phyloP scores from a whole-genome alignment of 805 yeast species.

The Starmerella vitae region DNA sequence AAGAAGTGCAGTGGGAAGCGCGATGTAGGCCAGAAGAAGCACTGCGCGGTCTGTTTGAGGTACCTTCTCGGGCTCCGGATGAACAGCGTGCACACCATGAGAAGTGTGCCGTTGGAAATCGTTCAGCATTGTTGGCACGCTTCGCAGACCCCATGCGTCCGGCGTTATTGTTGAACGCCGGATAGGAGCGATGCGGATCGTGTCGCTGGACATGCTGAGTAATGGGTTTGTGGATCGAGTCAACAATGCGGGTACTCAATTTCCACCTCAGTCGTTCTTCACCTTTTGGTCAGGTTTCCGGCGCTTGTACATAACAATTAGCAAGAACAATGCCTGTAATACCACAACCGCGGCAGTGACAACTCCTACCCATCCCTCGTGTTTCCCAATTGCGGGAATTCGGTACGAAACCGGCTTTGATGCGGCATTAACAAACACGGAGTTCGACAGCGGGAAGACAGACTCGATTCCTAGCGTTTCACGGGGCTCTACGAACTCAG shows the following conservation, averaged over 20 bases:
- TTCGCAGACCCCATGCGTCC: constrained; percentile 28
- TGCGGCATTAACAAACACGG: constrained; percentile 29
- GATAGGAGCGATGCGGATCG: constrained; percentile 23
- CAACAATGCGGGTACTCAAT: no score
- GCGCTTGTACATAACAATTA: constrained; percentile 10
- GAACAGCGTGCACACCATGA: constrained; percentile 13
- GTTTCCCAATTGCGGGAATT: constrained; percentile 34
- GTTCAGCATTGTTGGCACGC: constrained; percentile 27
- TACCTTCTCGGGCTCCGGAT: constrained; percentile 1
- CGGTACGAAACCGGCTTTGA: constrained; percentile 15
- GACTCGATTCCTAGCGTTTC: constrained; percentile 33
- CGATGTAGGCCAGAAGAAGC: constrained; percentile 7
- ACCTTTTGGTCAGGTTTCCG: no score
- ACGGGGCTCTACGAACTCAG: constrained; percentile 8
- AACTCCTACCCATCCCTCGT: constrained; percentile 27
- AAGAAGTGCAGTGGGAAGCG: constrained; percentile 11
- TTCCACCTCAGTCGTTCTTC: no score
- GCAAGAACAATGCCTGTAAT: constrained; percentile 27
- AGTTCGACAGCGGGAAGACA: constrained; percentile 33
- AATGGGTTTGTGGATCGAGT: no score
- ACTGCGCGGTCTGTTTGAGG: constrained; percentile 6
- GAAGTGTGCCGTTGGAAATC: constrained; percentile 29
- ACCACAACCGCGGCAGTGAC: constrained; percentile 29
- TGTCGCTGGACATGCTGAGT: no score
- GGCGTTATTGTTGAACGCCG: constrained; percentile 23